Conservation (phyloP, 192 early-diverging fungal species). For the Podila verticillata region DNA sequence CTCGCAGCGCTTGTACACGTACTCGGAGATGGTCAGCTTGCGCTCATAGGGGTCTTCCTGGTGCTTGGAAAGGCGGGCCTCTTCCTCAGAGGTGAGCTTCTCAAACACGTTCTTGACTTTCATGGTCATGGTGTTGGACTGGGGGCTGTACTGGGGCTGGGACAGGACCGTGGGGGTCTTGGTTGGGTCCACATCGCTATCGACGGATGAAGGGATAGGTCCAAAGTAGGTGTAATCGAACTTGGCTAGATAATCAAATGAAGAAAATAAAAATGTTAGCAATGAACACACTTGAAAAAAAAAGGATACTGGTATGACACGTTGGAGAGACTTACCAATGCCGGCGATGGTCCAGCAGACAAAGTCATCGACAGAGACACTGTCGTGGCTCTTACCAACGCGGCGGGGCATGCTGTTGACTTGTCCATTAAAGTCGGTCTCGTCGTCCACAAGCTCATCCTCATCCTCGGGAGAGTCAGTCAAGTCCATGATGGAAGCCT, state of each 20-base stretch:
- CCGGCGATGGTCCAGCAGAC: conserved; percentile 90
- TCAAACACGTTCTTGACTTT: conserved; percentile 52
- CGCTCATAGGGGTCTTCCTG: conserved; percentile 46
- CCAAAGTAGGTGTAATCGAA: conserved; percentile 59
- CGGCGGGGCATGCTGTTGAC: conserved; percentile 25
- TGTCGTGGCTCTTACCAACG: conserved; percentile 21
- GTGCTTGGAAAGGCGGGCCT: conserved; percentile 19
- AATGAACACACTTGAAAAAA: background rate
- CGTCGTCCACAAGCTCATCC: conserved; percentile 22
- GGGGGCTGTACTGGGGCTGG: conserved; percentile 29
- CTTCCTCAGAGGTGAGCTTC: conserved; percentile 28
- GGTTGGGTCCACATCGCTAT: conserved; percentile 39
- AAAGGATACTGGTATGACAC: too few relatives aligned
- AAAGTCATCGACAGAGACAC: conserved; percentile 68
- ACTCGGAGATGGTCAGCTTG: conserved; percentile 37
- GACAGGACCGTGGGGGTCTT: conserved; percentile 41
- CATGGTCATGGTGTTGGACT: conserved; percentile 49
- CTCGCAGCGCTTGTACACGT: conserved; percentile 50
- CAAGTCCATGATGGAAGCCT: conserved; percentile 52
- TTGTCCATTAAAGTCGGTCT: conserved; percentile 19
- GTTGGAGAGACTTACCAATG: conserved; percentile 73
- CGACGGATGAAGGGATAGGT: conserved; percentile 38
- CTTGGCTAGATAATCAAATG: conserved; percentile 26
- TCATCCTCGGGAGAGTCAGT: conserved; percentile 25
- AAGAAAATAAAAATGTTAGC: conserved; percentile 4